These are phyloP conservation scores for Candida multigemmis DNA, from an alignment of 805 yeast species.

Conservation along the genomic window DNA sequence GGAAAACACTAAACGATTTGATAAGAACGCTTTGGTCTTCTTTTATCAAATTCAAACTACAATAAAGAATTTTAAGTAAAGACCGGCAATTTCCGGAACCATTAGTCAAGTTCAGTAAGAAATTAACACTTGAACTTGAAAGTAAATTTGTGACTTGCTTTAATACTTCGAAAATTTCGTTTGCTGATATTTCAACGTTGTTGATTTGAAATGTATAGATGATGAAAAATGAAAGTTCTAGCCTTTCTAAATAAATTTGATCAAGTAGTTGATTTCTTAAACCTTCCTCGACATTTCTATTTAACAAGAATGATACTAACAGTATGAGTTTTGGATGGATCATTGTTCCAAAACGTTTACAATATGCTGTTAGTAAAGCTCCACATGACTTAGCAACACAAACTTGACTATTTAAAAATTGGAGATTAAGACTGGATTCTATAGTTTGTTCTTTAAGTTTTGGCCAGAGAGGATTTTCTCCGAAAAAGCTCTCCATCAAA, in stretches of 20 bases:
- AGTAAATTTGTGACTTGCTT: slow-evolving; percentile 37
- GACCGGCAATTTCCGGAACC: slow-evolving; percentile 44
- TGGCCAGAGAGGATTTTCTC: slow-evolving; percentile 27
- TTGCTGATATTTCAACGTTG: slow-evolving; percentile 17
- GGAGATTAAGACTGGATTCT: slow-evolving; percentile 53
- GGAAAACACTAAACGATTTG: slow-evolving; percentile 41
- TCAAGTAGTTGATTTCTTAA: slow-evolving; percentile 37
- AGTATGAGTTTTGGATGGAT: slow-evolving; percentile 11
- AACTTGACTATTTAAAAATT: slow-evolving; percentile 57
- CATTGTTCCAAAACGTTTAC: slow-evolving; percentile 36
- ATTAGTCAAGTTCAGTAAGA: slow-evolving; percentile 31
- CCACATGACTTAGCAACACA: slow-evolving; percentile 70
- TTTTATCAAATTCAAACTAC: slow-evolving; percentile 36
- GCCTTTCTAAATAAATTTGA: slow-evolving; percentile 49
- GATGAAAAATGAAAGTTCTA: slow-evolving; percentile 57
- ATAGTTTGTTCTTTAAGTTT: slow-evolving; percentile 42
- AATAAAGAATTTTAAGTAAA: slow-evolving; percentile 47
- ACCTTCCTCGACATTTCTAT: slow-evolving; percentile 43
- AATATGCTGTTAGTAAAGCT: slow-evolving; percentile 61
- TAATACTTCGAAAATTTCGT: slow-evolving; percentile 31
- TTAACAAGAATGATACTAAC: slow-evolving; percentile 41
- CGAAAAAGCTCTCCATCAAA: slow-evolving; percentile 54
- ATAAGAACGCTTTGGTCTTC: slow-evolving; percentile 30
- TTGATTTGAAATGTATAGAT: slow-evolving; percentile 26
- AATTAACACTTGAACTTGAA: slow-evolving; percentile 40